phyloP scores from a whole-genome alignment of 202 grass and related monocot species.

The Cymbopogon flexuosus region DNA sequence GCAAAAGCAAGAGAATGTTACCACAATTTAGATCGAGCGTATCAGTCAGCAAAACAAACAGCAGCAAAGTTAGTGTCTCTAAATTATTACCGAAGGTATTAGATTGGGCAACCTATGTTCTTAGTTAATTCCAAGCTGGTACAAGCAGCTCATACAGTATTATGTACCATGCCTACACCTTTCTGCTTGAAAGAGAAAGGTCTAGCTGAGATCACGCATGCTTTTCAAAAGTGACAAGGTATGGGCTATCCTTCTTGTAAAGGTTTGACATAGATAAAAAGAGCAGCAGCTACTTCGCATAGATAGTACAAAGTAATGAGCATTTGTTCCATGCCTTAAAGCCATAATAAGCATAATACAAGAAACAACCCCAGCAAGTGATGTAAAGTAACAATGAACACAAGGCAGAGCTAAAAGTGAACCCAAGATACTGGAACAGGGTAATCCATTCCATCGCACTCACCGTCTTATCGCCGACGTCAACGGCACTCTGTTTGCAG shows the following conservation, averaged over 20 bases:
- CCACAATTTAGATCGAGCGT: not conserved
- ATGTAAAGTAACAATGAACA: not conserved
- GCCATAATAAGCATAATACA: not conserved
- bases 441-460: not conserved
- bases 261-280: not conserved
- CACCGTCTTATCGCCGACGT: constrained; percentile 37
- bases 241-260: not conserved
- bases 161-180: not conserved
- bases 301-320: not conserved
- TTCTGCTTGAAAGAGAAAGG: constrained; percentile 4
- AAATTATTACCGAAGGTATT: not conserved
- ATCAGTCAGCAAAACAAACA: not conserved
- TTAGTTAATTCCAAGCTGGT: not conserved
- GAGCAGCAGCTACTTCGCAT: not conserved
- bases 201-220: not conserved
- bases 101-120: not conserved
- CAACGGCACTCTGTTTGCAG: constrained; percentile 20
- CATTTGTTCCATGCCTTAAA: not conserved
- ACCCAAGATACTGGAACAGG: not conserved
- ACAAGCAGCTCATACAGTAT: not conserved
- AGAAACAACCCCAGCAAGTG: not conserved
- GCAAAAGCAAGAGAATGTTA: constrained; percentile 29
- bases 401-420: not conserved
- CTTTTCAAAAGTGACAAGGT: not conserved
- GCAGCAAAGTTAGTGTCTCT: not conserved